Conservation (phyloP, 768 basidiomycete genomes). For the Podaxis sp. region DNA sequence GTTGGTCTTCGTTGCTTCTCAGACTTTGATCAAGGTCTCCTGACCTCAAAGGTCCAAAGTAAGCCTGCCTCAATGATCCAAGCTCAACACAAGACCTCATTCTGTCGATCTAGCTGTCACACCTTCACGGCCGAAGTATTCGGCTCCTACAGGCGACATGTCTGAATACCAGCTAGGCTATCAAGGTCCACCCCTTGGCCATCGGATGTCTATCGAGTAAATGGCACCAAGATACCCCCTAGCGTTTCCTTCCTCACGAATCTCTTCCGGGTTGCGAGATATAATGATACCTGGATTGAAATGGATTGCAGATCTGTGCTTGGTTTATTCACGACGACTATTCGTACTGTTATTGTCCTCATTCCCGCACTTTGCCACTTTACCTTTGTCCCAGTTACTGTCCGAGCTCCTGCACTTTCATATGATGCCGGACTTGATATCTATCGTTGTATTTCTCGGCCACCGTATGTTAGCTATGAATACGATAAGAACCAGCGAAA, state of each 20-base stretch:
- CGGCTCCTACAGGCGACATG: constrained; percentile 43
- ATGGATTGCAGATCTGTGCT: not conserved
- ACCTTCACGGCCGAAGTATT: constrained; percentile 44
- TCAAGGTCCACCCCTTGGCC: constrained; percentile 51
- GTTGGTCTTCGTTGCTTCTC: constrained; percentile 78
- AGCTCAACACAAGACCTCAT: constrained; percentile 22
- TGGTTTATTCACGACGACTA: not conserved
- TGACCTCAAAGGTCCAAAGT: constrained; percentile 74
- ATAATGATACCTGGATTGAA: not conserved
- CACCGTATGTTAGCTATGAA: not conserved
- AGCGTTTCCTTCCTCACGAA: not conserved
- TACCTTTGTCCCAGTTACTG: not conserved
- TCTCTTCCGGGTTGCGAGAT: not conserved
- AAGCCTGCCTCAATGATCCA: constrained; percentile 36
- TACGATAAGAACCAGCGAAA: no score
- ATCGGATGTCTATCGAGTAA: constrained; percentile 78
- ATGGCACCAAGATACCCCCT: not conserved
- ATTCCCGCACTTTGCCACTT: not conserved
- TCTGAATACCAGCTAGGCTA: constrained; percentile 48
- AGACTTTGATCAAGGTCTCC: constrained; percentile 82
- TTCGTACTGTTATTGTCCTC: not conserved
- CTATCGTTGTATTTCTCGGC: not conserved
- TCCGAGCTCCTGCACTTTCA: not conserved
- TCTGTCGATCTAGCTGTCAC: constrained; percentile 40
- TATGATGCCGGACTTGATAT: not conserved